A percentile compares a stretch with the other conserved stretches of the same genome.
phyloP scores from a whole-genome alignment of 2,329 filamentous ascomycete species.

The Lecanicillium sp. region DNA sequence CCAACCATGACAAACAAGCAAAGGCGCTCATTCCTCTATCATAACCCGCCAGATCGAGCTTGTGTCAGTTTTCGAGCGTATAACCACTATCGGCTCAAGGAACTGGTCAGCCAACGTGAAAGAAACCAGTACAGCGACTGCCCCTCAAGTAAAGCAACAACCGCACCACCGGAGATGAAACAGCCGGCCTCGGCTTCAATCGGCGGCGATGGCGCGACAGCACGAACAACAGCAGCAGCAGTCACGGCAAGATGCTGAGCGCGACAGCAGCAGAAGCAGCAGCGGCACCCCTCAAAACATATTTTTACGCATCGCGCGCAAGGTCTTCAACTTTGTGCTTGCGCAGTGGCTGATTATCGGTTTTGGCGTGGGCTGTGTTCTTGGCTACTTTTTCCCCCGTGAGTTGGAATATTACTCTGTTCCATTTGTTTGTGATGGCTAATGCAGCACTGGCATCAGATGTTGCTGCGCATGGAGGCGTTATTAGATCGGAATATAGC shows the following conservation, averaged over 20 bases:
- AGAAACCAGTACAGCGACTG: too few relatives aligned
- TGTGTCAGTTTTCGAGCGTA: too few relatives aligned
- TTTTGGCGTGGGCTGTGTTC: constrained; percentile 44
- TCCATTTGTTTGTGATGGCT: neutral
- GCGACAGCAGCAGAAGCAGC: neutral
- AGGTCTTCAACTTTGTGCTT: constrained; percentile 26
- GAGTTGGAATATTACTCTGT: constrained; percentile 14
- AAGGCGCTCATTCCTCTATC: too few relatives aligned
- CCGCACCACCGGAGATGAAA: too few relatives aligned
- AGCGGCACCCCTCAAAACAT: too few relatives aligned
- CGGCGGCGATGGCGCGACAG: too few relatives aligned
- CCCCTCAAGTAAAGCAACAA: too few relatives aligned
- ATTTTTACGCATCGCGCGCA: neutral
- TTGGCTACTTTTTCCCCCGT: constrained; percentile 36
- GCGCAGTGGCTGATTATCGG: constrained; percentile 59
- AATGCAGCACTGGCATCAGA: neutral
- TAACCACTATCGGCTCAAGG: too few relatives aligned
- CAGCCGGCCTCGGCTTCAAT: too few relatives aligned
- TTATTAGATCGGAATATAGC: constrained; percentile 38
- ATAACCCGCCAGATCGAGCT: too few relatives aligned
- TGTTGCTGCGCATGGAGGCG: neutral
- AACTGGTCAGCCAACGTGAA: too few relatives aligned
- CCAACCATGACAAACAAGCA: too few relatives aligned
- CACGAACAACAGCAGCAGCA: neutral
- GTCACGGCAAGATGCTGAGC: neutral